These are phyloP conservation scores for Polyporus tsugae DNA, from an alignment of 1,284 basidiomycete species.

Conservation along the genomic window DNA sequence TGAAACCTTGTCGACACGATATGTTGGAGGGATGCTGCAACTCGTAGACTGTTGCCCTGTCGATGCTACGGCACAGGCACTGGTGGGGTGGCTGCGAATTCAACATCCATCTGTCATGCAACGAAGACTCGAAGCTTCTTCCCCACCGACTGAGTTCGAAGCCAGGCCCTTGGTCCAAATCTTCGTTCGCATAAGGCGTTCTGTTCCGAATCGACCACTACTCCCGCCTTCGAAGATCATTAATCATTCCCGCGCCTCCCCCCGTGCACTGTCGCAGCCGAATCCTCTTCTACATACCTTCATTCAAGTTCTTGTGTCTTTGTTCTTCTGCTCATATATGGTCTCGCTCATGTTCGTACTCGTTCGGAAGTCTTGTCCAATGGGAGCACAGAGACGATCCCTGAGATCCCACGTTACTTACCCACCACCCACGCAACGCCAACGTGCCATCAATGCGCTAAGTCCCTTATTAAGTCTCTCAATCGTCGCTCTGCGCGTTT, in stretches of 20 bases:
- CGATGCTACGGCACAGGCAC: background rate
- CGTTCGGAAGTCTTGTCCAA: background rate
- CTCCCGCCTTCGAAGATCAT: background rate
- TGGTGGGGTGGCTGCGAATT: constrained; percentile 3
- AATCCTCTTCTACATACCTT: background rate
- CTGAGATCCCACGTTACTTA: background rate
- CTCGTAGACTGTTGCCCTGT: background rate
- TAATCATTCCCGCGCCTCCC: background rate
- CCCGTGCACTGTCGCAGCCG: background rate
- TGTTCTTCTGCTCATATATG: background rate
- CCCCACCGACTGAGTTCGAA: background rate
- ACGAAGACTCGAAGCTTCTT: background rate
- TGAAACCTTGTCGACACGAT: background rate
- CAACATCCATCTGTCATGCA: constrained; percentile 7
- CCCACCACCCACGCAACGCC: background rate
- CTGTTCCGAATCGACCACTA: background rate
- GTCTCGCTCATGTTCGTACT: background rate
- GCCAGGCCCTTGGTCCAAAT: background rate
- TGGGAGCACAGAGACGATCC: background rate
- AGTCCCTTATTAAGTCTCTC: background rate
- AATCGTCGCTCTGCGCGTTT: background rate
- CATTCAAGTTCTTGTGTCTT: background rate
- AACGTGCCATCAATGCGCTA: background rate
- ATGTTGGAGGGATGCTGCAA: background rate
- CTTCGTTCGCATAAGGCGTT: background rate